Conservation (phyloP, 2,329 filamentous ascomycete genomes). For the Colletotrichum camelliae region DNA sequence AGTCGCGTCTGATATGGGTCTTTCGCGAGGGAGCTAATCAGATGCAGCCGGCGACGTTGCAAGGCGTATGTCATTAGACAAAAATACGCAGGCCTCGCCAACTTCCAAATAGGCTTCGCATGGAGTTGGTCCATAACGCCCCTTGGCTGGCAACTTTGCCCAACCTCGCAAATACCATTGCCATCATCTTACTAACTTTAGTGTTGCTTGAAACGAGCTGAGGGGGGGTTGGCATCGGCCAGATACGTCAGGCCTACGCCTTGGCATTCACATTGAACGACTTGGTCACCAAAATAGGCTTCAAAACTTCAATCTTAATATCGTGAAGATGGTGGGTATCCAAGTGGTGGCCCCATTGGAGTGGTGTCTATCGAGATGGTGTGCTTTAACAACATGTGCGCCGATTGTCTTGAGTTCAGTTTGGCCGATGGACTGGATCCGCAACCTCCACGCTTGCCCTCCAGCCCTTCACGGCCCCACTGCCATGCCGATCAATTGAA, state of each 20-base stretch:
- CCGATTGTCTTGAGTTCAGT: not conserved
- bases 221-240: not conserved
- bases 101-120: not conserved
- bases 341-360: not conserved
- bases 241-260: not conserved
- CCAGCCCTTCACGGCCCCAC: not conserved
- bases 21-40: not conserved
- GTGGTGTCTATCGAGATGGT: not conserved
- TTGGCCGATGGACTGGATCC: not conserved
- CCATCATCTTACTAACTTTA: not conserved
- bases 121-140: not conserved
- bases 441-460: not conserved
- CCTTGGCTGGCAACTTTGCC: not conserved
- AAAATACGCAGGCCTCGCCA: not conserved
- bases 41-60: not conserved
- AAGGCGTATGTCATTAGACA: not conserved
- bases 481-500: not conserved
- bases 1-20: not conserved
- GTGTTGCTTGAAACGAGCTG: not conserved
- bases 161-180: not conserved
- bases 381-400: not conserved
- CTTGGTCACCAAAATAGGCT: not conserved
- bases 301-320: not conserved
- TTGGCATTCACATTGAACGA: not conserved
- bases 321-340: not conserved